A percentile compares a stretch with the other conserved stretches of the same genome.
These are phyloP conservation scores for Neurospora sublineolata DNA, from an alignment of 495 filamentous ascomycete species.

Conservation along the genomic window DNA sequence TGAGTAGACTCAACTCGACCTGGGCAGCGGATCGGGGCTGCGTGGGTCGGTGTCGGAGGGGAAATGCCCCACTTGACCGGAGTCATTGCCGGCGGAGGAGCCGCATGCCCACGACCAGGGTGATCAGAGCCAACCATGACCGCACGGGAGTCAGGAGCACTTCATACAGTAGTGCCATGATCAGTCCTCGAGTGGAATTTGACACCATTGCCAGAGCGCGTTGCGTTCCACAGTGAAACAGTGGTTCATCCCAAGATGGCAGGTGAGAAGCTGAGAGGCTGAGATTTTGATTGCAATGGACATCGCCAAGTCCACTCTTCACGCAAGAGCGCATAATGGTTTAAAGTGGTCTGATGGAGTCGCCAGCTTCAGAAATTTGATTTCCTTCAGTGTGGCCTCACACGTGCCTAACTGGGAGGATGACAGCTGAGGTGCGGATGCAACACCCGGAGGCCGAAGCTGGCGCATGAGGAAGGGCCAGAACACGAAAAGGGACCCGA, in stretches of 20 bases:
- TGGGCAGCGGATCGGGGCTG: background rate
- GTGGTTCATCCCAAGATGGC: background rate
- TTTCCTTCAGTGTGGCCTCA: background rate
- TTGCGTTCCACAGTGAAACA: background rate
- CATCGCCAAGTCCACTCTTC: background rate
- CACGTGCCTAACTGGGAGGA: background rate
- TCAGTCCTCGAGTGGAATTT: background rate
- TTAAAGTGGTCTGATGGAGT: background rate
- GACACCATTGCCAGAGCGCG: background rate
- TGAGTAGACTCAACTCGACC: background rate
- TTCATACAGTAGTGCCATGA: background rate
- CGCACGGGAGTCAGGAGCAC: background rate
- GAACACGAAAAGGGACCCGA: background rate
- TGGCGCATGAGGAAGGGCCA: background rate
- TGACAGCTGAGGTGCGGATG: background rate
- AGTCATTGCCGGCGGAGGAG: background rate
- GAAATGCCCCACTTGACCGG: background rate
- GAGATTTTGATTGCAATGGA: background rate
- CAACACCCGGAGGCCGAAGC: background rate
- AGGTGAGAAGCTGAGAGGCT: background rate
- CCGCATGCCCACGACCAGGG: background rate
- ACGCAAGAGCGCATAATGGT: background rate
- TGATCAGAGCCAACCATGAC: background rate
- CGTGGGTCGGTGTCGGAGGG: background rate
- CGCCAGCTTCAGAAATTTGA: background rate